Evolutionary conservation across 768 basidiomycete species (phyloP).

Genomic region (Pleurotus tuber-regium): DNA sequence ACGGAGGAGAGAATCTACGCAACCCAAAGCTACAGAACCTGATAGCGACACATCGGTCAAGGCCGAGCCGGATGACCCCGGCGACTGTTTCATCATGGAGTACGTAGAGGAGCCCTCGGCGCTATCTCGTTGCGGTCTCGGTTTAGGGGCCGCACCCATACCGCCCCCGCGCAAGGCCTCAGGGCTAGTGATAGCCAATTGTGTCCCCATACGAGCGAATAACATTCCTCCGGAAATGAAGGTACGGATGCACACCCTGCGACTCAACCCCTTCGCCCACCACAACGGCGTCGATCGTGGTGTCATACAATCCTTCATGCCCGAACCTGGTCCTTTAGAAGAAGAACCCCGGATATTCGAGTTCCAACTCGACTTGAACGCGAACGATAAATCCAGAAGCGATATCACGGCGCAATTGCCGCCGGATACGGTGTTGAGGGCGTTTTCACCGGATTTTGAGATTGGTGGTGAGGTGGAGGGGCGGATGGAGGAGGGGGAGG

Average conservation of each 20-base stretch:
- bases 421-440: neutral
- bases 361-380: constrained; percentile 52
- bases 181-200: neutral
- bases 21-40: neutral
- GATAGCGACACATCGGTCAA: constrained; percentile 15
- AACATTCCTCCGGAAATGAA: constrained; percentile 71
- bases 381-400: neutral
- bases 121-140: constrained; percentile 21
- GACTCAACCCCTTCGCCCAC: constrained; percentile 74
- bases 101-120: no score
- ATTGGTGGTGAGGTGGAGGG: constrained; percentile 1
- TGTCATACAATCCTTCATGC: constrained; percentile 30
- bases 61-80: constrained; percentile 36
- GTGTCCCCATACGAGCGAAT: constrained; percentile 73
- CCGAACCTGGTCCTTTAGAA: constrained; percentile 57
- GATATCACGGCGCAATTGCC: neutral
- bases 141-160: constrained; percentile 45
- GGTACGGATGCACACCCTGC: constrained; percentile 74
- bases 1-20: no score
- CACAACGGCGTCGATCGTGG: constrained; percentile 47
- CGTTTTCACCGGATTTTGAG: constrained; percentile 6
- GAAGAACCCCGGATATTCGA: constrained; percentile 62
- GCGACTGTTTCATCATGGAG: constrained; percentile 45
- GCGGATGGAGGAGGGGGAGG: neutral
- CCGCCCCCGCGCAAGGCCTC: constrained; percentile 47